Evolutionary conservation across 2,329 filamentous ascomycete genomes (phyloP).

Genomic region (Knoxdaviesia capensis): DNA sequence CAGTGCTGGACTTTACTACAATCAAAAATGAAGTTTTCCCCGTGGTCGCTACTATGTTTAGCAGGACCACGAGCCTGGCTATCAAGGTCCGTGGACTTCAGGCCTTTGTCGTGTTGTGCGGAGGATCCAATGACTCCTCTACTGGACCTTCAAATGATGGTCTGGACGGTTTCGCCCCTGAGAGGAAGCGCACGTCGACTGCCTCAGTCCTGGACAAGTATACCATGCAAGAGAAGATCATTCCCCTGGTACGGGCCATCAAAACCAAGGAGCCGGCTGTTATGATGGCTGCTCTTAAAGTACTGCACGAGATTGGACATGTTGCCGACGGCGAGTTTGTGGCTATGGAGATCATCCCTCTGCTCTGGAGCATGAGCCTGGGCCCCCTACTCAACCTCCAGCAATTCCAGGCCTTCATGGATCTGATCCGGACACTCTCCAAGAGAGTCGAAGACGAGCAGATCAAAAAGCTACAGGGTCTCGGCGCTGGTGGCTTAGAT

Average conservation of each 20-base stretch:
- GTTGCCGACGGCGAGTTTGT: conserved; percentile 78
- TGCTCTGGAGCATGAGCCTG: conserved; percentile 80
- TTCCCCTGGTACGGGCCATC: conserved; percentile 76
- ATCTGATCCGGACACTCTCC: conserved; percentile 64
- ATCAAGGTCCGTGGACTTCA: conserved; percentile 90
- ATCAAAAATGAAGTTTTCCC: conserved; percentile 96
- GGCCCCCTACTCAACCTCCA: conserved; percentile 73
- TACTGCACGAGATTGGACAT: conserved; percentile 65
- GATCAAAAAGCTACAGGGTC: conserved; percentile 67
- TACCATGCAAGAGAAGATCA: conserved; percentile 93
- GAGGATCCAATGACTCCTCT: conserved; percentile 38
- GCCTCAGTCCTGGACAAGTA: conserved; percentile 86
- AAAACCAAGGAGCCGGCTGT: conserved; percentile 97
- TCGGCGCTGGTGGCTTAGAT: conserved; percentile 37
- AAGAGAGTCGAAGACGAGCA: conserved; percentile 74
- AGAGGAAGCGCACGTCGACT: conserved; percentile 41
- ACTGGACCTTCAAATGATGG: conserved; percentile 39
- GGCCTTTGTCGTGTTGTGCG: conserved; percentile 77
- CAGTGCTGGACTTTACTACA: conserved; percentile 83
- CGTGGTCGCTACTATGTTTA: conserved; percentile 75
- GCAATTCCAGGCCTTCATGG: conserved; percentile 83
- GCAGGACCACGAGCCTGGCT: conserved; percentile 75
- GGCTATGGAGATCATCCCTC: conserved; percentile 73
- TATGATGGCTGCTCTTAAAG: conserved; percentile 80
- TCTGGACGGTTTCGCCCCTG: conserved; percentile 46